A percentile compares a stretch with the other conserved stretches of the same genome.
Evolutionary conservation across 768 basidiomycete species (phyloP).

Genomic region (Collybiopsis confluens): DNA sequence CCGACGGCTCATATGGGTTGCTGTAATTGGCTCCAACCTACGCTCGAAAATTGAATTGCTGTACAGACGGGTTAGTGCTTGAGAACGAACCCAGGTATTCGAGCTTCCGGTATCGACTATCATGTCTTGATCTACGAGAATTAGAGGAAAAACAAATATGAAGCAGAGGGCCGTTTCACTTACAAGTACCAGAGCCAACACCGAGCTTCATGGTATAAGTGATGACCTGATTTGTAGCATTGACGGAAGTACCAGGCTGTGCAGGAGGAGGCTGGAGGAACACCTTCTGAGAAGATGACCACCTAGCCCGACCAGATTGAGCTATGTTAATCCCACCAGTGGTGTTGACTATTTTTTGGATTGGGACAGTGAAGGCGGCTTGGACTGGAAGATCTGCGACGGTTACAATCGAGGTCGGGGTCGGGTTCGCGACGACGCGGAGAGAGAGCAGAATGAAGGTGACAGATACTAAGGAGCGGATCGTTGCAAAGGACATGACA

Average conservation of each 20-base stretch:
- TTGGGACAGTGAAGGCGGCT: not conserved
- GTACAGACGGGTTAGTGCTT: not conserved
- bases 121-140: not conserved
- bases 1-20: not conserved
- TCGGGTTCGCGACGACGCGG: not conserved
- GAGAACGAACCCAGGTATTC: not conserved
- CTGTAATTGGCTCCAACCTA: not conserved
- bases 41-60: not conserved
- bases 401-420: too few relatives aligned
- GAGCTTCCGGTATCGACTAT: constrained; percentile 3
- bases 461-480: not conserved
- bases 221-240: not conserved
- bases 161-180: not conserved
- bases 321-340: not conserved
- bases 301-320: not conserved
- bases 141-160: not conserved
- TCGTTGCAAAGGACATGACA: not conserved
- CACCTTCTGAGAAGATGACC: not conserved
- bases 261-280: not conserved
- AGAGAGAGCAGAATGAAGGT: not conserved
- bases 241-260: not conserved
- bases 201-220: not conserved
- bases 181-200: not conserved
- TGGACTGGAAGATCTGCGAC: not conserved
- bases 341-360: not conserved